phyloP scores from a whole-genome alignment of 148 eudicot genomes.

The Dysphania ambrosioides region DNA sequence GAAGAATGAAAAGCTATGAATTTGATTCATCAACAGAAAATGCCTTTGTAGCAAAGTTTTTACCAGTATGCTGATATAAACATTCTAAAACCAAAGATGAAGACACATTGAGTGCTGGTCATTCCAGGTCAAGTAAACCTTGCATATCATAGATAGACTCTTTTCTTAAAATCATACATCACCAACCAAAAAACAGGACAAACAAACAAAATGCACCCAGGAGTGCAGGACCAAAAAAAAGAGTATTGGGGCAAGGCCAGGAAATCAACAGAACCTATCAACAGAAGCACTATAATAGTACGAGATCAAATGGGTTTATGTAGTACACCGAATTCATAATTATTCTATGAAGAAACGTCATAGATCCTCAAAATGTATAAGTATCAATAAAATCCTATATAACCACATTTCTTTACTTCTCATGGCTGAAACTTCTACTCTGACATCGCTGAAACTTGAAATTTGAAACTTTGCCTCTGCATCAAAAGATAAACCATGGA shows the following conservation, averaged over 20 bases:
- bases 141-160: slow-evolving; percentile 5
- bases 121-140: slow-evolving; percentile 2
- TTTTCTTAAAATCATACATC: slow-evolving; percentile 11
- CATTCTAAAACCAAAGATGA: background rate
- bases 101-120: slow-evolving; percentile 6
- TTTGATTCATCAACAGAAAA: slow-evolving; percentile 3
- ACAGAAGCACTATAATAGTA: slow-evolving; percentile 16
- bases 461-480: slow-evolving; percentile 25
- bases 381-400: slow-evolving; percentile 17
- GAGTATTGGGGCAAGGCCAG: background rate
- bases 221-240: too few relatives aligned
- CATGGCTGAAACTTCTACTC: slow-evolving; percentile 12
- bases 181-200: background rate
- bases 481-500: slow-evolving; percentile 8
- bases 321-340: slow-evolving; percentile 20
- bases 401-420: slow-evolving; percentile 13
- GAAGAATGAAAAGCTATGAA: too few relatives aligned
- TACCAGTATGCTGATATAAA: background rate
- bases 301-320: slow-evolving; percentile 21
- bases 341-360: slow-evolving; percentile 20
- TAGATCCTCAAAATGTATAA: slow-evolving; percentile 14
- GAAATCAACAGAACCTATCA: slow-evolving; percentile 17
- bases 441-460: slow-evolving; percentile 6
- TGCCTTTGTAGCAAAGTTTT: slow-evolving; percentile 11
- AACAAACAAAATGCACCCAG: slow-evolving; percentile 7